Conservation (phyloP, 176 grass and related monocot genomes). For the Rhynchospora tenuis region DNA sequence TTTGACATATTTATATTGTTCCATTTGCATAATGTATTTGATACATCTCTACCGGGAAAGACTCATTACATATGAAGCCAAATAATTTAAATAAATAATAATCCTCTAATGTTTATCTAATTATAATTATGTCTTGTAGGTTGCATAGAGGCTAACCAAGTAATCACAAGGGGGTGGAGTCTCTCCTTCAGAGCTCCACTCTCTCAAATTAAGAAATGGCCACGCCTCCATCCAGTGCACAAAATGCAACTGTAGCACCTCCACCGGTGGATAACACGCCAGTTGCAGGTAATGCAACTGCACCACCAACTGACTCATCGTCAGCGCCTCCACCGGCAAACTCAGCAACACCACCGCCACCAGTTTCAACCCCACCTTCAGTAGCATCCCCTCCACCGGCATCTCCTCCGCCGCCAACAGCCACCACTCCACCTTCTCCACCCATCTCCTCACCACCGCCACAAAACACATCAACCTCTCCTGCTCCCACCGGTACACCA, state of each 20-base stretch:
- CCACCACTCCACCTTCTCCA: background rate
- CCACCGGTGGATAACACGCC: background rate
- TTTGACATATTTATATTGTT: background rate
- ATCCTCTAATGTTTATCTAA: background rate
- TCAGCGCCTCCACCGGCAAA: background rate
- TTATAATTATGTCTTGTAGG: constrained; percentile 3
- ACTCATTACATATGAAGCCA: background rate
- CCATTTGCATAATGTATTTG: background rate
- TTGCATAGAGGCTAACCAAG: background rate
- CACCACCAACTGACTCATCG: background rate
- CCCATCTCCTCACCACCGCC: background rate
- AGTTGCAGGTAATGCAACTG: background rate
- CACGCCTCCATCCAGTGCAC: background rate
- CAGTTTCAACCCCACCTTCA: background rate
- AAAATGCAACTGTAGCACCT: background rate
- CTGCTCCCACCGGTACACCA: background rate
- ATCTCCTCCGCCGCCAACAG: background rate
- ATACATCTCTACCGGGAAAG: background rate
- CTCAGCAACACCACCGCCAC: background rate
- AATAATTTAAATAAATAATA: background rate
- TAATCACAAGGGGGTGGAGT: constrained; percentile 16
- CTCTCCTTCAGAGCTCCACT: constrained; percentile 24
- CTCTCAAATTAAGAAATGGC: constrained; percentile 17
- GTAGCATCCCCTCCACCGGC: background rate
- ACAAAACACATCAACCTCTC: background rate